A percentile compares a stretch with the other conserved stretches of the same genome.
Conservation (phyloP, 495 filamentous ascomycete species). For the Trichoderma asperelloides region DNA sequence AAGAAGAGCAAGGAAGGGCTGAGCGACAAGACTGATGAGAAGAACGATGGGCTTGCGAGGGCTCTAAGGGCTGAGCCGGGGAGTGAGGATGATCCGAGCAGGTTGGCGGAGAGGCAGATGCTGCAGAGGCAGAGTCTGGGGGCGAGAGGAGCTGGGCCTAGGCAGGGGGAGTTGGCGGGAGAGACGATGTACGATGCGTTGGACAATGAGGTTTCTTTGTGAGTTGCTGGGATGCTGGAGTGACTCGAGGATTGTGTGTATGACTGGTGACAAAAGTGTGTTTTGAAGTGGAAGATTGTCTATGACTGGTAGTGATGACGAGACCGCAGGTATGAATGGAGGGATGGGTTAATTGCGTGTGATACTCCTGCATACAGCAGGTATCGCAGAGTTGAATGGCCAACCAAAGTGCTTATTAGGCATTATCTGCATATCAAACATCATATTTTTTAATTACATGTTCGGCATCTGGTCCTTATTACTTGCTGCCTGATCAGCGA, state of each 20-base stretch:
- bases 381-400: no score
- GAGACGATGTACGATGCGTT: conserved; percentile 6
- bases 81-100: conserved; percentile 28
- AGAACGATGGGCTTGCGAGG: conserved; percentile 20
- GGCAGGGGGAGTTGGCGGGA: neutral
- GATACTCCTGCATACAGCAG: no score
- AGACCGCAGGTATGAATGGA: no score
- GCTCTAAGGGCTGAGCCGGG: conserved; percentile 28
- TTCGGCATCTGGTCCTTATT: neutral
- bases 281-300: neutral
- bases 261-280: neutral
- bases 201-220: neutral
- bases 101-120: conserved; percentile 20
- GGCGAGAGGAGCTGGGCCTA: neutral
- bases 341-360: no score
- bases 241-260: neutral
- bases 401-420: no score
- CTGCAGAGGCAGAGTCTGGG: neutral
- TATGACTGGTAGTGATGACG: no score
- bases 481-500: neutral
- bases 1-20: conserved; percentile 32
- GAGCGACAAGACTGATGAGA: conserved; percentile 23
- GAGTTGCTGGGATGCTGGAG: conserved; percentile 1
- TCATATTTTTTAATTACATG: no score
- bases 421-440: no score